A percentile compares a stretch with the other conserved stretches of the same genome.
phyloP scores from a whole-genome alignment of 495 filamentous ascomycete genomes.

The Penicillium dipodomyicola region DNA sequence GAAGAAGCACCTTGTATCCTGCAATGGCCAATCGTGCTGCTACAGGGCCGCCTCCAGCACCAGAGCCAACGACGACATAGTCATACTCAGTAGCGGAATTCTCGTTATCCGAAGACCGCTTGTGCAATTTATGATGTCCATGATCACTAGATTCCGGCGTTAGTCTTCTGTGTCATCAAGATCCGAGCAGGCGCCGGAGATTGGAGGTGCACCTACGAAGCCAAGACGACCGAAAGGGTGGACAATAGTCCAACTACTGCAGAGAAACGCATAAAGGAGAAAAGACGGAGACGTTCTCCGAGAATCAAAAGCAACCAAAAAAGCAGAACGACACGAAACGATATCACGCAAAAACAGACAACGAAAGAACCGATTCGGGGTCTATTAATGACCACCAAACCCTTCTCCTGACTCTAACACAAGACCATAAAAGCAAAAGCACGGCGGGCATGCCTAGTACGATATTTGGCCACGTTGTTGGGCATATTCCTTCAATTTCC shows the following conservation, averaged over 20 bases:
- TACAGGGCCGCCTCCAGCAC: slow-evolving; percentile 60
- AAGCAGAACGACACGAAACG: not conserved
- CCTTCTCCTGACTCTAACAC: slow-evolving; percentile 4
- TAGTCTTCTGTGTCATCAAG: not conserved
- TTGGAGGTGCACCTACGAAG: slow-evolving; percentile 19
- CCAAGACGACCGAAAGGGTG: slow-evolving; percentile 17
- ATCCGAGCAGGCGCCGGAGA: not conserved
- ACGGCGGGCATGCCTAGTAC: not conserved
- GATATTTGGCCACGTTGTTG: not conserved
- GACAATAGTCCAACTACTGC: slow-evolving; percentile 19
- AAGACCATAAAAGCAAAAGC: not conserved
- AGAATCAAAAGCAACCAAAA: not conserved
- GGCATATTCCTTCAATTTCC: not conserved
- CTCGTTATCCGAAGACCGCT: slow-evolving; percentile 7
- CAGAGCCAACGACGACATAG: slow-evolving; percentile 63
- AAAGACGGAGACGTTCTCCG: not conserved
- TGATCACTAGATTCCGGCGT: slow-evolving; percentile 3
- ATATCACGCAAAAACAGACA: not conserved
- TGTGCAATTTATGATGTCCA: slow-evolving; percentile 12
- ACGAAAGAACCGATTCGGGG: slow-evolving; percentile 5
- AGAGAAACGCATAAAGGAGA: slow-evolving; percentile 21
- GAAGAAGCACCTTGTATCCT: slow-evolving; percentile 55
- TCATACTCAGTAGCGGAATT: slow-evolving; percentile 43
- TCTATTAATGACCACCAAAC: not conserved
- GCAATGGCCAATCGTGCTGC: slow-evolving; percentile 59